phyloP scores from a whole-genome alignment of 2,329 filamentous ascomycete genomes.

The Aspergillus fructus region DNA sequence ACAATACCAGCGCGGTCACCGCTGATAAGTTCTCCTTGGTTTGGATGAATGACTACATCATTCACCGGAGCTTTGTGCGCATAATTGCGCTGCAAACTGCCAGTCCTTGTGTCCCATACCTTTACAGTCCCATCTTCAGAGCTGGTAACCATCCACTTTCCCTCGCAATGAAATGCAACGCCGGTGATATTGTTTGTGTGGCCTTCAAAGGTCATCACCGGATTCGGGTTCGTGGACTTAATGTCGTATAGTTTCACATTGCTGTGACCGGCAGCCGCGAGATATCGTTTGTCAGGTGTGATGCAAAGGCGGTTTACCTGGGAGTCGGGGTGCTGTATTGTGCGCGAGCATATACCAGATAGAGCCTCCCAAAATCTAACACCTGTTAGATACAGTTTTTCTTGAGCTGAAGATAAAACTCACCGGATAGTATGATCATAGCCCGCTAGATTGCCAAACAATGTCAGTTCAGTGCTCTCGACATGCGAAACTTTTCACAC shows the following conservation, averaged over 20 bases:
- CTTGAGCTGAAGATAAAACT: constrained; percentile 19
- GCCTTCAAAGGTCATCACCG: constrained; percentile 89
- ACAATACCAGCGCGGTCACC: constrained; percentile 92
- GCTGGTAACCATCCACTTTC: constrained; percentile 99
- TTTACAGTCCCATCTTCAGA: constrained; percentile 96
- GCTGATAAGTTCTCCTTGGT: constrained; percentile 96
- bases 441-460: constrained; percentile 52
- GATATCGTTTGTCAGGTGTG: constrained; percentile 94
- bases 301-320: constrained; percentile 98
- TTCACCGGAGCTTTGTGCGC: constrained; percentile 86
- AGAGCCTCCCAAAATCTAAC: constrained; percentile 95
- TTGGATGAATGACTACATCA: constrained; percentile 98
- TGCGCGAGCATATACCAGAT: constrained; percentile 95
- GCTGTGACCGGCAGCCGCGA: constrained; percentile 77
- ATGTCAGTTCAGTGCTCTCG: constrained; percentile 9
- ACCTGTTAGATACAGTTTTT: background rate
- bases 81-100: constrained; percentile 88
- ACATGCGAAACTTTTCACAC: background rate
- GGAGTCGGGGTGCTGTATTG: constrained; percentile 96
- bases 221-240: constrained; percentile 94
- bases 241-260: constrained; percentile 98
- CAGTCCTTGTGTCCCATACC: constrained; percentile 91
- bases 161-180: constrained; percentile 96
- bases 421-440: constrained; percentile 77
- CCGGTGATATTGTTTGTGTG: constrained; percentile 96